A percentile compares a stretch with the other conserved stretches of the same genome.
These are phyloP conservation scores for Saururus chinensis DNA, from an alignment of 164 flowering plant genomes.

Conservation along the genomic window DNA sequence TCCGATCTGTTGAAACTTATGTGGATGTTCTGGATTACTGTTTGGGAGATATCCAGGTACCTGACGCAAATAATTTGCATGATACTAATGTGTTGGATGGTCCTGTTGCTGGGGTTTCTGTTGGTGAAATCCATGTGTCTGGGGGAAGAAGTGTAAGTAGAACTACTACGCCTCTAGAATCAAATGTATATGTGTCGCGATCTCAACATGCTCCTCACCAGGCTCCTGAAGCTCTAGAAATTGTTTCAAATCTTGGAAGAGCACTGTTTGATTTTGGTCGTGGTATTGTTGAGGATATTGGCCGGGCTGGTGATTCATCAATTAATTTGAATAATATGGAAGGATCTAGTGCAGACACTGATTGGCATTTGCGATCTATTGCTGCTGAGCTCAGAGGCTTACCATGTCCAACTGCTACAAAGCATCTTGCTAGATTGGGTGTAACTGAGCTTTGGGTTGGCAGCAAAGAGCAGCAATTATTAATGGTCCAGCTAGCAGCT, in stretches of 20 bases:
- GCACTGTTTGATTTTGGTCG: constrained; percentile 86
- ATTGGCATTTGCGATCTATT: constrained; percentile 29
- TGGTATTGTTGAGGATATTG: constrained; percentile 92
- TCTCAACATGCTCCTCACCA: constrained; percentile 28
- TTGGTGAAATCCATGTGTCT: constrained; percentile 8
- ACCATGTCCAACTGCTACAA: constrained; percentile 79
- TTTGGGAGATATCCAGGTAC: constrained; percentile 62
- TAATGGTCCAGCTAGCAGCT: constrained; percentile 59
- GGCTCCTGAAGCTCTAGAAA: constrained; percentile 52
- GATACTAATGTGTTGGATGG: constrained; percentile 16
- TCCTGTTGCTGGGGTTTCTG: constrained; percentile 9
- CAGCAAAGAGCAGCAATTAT: constrained; percentile 55
- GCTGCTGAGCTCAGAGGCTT: constrained; percentile 69
- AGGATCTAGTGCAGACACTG: constrained; percentile 19
- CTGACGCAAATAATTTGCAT: constrained; percentile 18
- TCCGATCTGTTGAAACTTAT: constrained; percentile 67
- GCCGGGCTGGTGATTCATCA: constrained; percentile 53
- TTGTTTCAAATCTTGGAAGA: constrained; percentile 77
- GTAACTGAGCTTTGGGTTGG: constrained; percentile 74
- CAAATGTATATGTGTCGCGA: constrained; percentile 20
- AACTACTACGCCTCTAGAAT: constrained; percentile 13
- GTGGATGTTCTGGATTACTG: constrained; percentile 93
- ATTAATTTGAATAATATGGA: constrained; percentile 20
- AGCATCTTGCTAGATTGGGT: constrained; percentile 55
- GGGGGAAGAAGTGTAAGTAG: constrained; percentile 6